Base-by-base conservation (phyloP, 2,329 filamentous ascomycete species). In the Clathrospora elynae region DNA sequence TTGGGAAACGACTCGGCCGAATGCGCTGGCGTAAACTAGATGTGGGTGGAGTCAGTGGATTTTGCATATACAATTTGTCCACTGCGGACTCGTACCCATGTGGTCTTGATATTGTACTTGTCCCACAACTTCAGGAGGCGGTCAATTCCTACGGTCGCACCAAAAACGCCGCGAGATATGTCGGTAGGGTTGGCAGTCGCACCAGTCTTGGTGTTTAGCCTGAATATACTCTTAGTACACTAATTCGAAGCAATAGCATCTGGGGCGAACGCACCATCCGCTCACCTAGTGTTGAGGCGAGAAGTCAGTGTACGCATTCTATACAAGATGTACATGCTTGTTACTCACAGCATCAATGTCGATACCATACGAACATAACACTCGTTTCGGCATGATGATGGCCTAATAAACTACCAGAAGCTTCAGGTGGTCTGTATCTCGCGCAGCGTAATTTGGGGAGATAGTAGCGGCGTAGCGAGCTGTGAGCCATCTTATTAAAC, bases 1-100 rank as follows among this genome's bases (percentile, higher is more conserved):
- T 70, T 66, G 0, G 75, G 78, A 56, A 80, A 75, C 0, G 71
- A 74, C 40, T 77, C 75, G 5, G 79, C 55, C 2, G 73, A 62
- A 49, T 75, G 72, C 3, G 64, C 71, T 9, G 72, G 73, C 42
- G 66, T 54, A 53, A 73, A 74, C 66, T n/a, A n/a, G n/a, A n/a
- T n/a, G n/a, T n/a, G n/a, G n/a, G n/a, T n/a, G n/a, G n/a, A n/a
- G n/a, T n/a, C n/a, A n/a, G n/a, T n/a, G n/a, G n/a, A n/a, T n/a
- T n/a, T n/a, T n/a, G n/a, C n/a, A n/a, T n/a, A n/a, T n/a, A n/a
- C n/a, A n/a, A n/a, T n/a, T n/a, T n/a, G n/a, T n/a, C n/a, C n/a
- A n/a, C n/a, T n/a, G n/a, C n/a, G n/a, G n/a, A n/a, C n/a, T n/a
- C n/a, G n/a, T n/a, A n/a, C n/a, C n/a, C 70, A 74, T 2, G 70